Evolutionary conservation across 495 filamentous ascomycete genomes (phyloP).

Genomic region (Cenococcum geophilum): DNA sequence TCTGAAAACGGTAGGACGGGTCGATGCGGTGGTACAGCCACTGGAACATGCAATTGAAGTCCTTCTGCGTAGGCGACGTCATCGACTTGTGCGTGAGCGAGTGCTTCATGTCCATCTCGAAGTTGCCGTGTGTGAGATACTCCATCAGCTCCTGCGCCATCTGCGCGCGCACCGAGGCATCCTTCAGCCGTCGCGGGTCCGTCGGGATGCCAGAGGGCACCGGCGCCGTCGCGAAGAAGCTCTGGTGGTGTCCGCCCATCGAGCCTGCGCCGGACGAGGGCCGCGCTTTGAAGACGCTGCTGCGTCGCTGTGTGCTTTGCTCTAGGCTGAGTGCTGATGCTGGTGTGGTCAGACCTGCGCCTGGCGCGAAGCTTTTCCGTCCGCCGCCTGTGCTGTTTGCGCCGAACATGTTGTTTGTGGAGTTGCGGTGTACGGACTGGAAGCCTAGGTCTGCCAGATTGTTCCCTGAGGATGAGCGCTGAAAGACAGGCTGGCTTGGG

Average conservation of each 20-base stretch:
- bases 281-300: slow-evolving; percentile 71
- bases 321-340: slow-evolving; percentile 37
- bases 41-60: slow-evolving; percentile 94
- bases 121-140: slow-evolving; percentile 82
- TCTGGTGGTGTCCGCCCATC: slow-evolving; percentile 58
- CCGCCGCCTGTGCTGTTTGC: slow-evolving; percentile 41
- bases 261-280: slow-evolving; percentile 55
- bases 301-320: slow-evolving; percentile 62
- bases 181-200: slow-evolving; percentile 85
- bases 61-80: slow-evolving; percentile 92
- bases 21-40: slow-evolving; percentile 96
- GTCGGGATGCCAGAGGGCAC: slow-evolving; percentile 68
- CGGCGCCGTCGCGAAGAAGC: slow-evolving; percentile 84
- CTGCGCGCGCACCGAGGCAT: slow-evolving; percentile 64
- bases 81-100: slow-evolving; percentile 78
- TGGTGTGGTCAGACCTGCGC: slow-evolving; percentile 44
- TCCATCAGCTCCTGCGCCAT: slow-evolving; percentile 88
- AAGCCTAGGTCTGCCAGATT: slow-evolving; percentile 71
- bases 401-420: slow-evolving; percentile 62
- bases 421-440: slow-evolving; percentile 80
- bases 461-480: slow-evolving; percentile 71
- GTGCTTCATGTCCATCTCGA: slow-evolving; percentile 96
- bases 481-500: slow-evolving; percentile 77
- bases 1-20: slow-evolving; percentile 82
- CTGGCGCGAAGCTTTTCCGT: slow-evolving; percentile 66